Evolutionary conservation across 129 eudicot species (phyloP).

Genomic region (Solidago caesia): DNA sequence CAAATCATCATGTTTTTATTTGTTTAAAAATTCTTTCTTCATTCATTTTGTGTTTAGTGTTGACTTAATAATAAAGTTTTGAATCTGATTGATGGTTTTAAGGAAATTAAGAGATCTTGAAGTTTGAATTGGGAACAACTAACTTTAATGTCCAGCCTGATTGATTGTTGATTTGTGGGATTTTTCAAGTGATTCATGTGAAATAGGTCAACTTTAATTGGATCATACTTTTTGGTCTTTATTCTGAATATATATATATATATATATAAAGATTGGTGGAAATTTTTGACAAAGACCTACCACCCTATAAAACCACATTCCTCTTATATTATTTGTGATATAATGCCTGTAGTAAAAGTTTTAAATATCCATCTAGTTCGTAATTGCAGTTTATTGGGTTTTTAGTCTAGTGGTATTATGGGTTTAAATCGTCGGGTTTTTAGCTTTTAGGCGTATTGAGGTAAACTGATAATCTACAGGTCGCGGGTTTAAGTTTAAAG

Average conservation of each 20-base stretch:
- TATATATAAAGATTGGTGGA: background rate
- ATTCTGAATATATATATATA: too few relatives aligned
- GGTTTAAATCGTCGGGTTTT: too few relatives aligned
- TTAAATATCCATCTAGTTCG: background rate
- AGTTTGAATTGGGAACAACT: constrained; percentile 11
- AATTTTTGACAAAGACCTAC: constrained; percentile 18
- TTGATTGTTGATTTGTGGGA: constrained; percentile 22
- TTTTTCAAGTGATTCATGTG: constrained; percentile 29
- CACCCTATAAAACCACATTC: constrained; percentile 2
- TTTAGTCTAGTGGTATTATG: too few relatives aligned
- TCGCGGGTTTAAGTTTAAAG: too few relatives aligned
- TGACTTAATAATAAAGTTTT: background rate
- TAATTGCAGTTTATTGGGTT: too few relatives aligned
- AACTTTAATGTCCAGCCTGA: constrained; percentile 18
- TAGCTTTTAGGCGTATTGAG: too few relatives aligned
- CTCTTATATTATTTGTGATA: background rate
- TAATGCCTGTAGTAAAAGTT: background rate
- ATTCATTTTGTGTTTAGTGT: background rate
- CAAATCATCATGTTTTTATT: background rate
- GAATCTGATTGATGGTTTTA: constrained; percentile 7
- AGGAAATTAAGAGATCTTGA: background rate
- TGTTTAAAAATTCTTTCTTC: background rate
- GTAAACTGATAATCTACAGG: too few relatives aligned
- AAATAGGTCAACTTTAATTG: constrained; percentile 27
- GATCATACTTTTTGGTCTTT: constrained; percentile 1